Conservation (phyloP, 331 rosid species). For the Prunus yedoensis region DNA sequence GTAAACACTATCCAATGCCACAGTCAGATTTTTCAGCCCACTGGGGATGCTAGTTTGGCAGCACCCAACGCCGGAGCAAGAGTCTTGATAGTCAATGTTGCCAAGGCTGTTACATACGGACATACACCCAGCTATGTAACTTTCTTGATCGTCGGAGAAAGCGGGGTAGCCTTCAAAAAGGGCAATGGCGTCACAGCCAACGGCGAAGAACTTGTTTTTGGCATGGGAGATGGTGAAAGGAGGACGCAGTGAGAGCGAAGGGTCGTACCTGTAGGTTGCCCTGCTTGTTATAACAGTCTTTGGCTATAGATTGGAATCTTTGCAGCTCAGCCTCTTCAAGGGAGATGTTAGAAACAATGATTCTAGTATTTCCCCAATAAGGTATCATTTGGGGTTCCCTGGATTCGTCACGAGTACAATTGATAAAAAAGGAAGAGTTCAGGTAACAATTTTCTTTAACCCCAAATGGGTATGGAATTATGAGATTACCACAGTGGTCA, state of each 20-base stretch:
- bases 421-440: background rate
- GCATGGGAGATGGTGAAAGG: background rate
- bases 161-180: too few relatives aligned
- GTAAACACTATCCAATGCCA: background rate
- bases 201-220: conserved; percentile 5
- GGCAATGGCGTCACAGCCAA: conserved; percentile 6
- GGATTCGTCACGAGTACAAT: background rate
- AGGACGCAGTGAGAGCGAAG: background rate
- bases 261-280: too few relatives aligned
- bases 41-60: background rate
- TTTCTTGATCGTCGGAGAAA: background rate
- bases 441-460: background rate
- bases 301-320: too few relatives aligned
- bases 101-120: background rate
- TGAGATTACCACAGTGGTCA: conserved; percentile 5
- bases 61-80: conserved; percentile 3
- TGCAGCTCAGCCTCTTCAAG: too few relatives aligned
- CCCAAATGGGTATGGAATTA: conserved; percentile 19
- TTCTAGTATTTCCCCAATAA: too few relatives aligned
- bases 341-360: background rate
- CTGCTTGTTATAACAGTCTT: too few relatives aligned
- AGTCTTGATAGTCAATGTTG: background rate
- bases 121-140: background rate
- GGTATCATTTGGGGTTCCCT: too few relatives aligned
- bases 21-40: background rate